Evolutionary conservation across 345 rosid genomes (phyloP).

Genomic region (Euphorbia lathyris): DNA sequence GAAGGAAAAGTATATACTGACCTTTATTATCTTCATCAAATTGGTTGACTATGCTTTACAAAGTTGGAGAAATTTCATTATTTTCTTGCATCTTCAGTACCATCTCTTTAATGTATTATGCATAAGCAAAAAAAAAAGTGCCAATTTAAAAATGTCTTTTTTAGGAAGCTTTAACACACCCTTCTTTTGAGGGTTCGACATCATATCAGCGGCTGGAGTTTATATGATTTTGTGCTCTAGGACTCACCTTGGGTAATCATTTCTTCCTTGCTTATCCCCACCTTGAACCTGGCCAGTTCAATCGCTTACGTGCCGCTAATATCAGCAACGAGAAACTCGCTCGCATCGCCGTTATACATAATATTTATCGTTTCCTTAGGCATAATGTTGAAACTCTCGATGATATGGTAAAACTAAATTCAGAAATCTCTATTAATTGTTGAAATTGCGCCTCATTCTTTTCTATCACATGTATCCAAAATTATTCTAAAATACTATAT

Average conservation of each 20-base stretch:
- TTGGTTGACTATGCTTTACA: slow-evolving; percentile 48
- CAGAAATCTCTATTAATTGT: background rate
- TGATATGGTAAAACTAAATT: slow-evolving; percentile 35
- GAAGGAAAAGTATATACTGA: slow-evolving; percentile 48
- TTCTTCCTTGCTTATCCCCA: slow-evolving; percentile 48
- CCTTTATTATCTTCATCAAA: slow-evolving; percentile 75
- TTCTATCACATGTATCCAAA: no score
- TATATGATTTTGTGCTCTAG: slow-evolving; percentile 65
- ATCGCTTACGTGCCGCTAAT: slow-evolving; percentile 59
- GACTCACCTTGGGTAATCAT: slow-evolving; percentile 43
- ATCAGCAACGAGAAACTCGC: slow-evolving; percentile 82
- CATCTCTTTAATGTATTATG: slow-evolving; percentile 74
- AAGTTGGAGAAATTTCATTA: slow-evolving; percentile 80
- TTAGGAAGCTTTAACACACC: slow-evolving; percentile 65
- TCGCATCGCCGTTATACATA: slow-evolving; percentile 56
- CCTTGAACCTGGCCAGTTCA: slow-evolving; percentile 49
- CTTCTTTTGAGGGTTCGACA: slow-evolving; percentile 38
- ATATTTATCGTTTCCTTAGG: slow-evolving; percentile 42
- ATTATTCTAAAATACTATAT: no score
- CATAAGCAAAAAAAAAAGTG: slow-evolving; percentile 27
- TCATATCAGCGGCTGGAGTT: slow-evolving; percentile 76
- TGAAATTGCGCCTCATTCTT: background rate
- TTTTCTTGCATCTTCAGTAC: slow-evolving; percentile 51
- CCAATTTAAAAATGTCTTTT: slow-evolving; percentile 47
- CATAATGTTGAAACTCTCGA: slow-evolving; percentile 45